Conservation (phyloP, 768 basidiomycete genomes). For the Suillus ampliporus region DNA sequence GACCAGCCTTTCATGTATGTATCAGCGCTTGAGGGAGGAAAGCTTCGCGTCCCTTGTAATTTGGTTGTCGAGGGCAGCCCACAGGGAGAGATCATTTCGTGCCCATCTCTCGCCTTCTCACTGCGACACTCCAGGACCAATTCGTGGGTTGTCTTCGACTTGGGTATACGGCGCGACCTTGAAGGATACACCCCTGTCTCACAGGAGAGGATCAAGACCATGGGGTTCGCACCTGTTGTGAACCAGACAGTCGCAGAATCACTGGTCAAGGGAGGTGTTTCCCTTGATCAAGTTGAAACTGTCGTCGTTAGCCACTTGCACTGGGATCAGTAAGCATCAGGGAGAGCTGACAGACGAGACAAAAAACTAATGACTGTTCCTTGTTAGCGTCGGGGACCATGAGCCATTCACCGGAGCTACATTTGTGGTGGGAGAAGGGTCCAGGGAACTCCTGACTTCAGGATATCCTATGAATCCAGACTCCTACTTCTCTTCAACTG, state of each 20-base stretch:
- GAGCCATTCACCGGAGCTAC: conserved; percentile 46
- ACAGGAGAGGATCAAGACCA: conserved; percentile 32
- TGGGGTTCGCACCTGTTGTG: conserved; percentile 31
- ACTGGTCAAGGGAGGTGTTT: conserved; percentile 50
- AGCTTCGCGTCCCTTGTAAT: conserved; percentile 21
- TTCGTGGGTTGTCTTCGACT: conserved; percentile 48
- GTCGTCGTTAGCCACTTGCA: conserved; percentile 56
- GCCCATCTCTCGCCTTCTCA: conserved; percentile 22
- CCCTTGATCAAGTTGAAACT: conserved; percentile 47
- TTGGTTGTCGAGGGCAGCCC: conserved; percentile 14
- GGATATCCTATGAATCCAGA: conserved; percentile 48
- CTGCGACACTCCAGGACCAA: conserved; percentile 15
- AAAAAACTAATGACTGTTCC: conserved; percentile 47
- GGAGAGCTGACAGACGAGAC: conserved; percentile 45
- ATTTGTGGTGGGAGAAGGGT: conserved; percentile 50
- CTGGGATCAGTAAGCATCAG: conserved; percentile 51
- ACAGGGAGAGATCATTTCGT: conserved; percentile 5
- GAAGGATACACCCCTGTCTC: conserved; percentile 43
- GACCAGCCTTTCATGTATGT: conserved; percentile 26
- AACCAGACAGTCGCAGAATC: conserved; percentile 44
- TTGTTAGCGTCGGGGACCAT: conserved; percentile 51
- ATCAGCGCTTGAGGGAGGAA: conserved; percentile 30
- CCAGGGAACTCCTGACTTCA: conserved; percentile 36
- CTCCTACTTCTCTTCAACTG: conserved; percentile 32
- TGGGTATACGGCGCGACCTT: conserved; percentile 55